Percentiles rank a stretch among this genome's conserved stretches.
phyloP scores from a whole-genome alignment of 2,329 filamentous ascomycete species.

The Botrytis porri region DNA sequence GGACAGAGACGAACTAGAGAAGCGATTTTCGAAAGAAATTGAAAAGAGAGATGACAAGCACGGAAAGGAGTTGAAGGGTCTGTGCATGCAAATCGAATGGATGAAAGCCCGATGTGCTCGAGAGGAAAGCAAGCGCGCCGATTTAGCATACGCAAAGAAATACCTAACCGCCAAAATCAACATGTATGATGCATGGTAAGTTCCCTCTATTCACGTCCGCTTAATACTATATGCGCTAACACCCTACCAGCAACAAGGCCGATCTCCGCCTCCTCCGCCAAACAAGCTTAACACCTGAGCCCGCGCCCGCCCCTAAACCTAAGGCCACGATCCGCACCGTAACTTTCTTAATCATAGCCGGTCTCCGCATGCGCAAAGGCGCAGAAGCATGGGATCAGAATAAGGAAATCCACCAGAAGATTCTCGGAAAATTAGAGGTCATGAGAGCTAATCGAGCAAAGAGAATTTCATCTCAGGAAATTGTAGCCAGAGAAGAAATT shows the following conservation, averaged over 20 bases:
- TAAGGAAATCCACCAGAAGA: slow-evolving; percentile 44
- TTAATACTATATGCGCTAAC: slow-evolving; percentile 22
- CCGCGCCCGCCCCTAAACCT: slow-evolving; percentile 16
- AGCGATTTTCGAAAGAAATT: slow-evolving; percentile 42
- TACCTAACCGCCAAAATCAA: slow-evolving; percentile 77
- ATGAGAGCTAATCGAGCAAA: slow-evolving; percentile 23
- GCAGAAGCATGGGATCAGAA: slow-evolving; percentile 49
- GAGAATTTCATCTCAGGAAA: not conserved
- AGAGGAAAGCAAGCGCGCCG: slow-evolving; percentile 75
- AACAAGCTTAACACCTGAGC: slow-evolving; percentile 61
- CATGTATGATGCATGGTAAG: slow-evolving; percentile 87
- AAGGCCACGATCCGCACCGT: slow-evolving; percentile 45
- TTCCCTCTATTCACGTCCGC: slow-evolving; percentile 35
- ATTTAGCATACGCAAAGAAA: slow-evolving; percentile 82
- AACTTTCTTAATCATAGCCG: slow-evolving; percentile 48
- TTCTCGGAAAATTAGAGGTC: slow-evolving; percentile 33
- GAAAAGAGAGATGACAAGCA: slow-evolving; percentile 59
- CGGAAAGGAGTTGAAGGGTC: slow-evolving; percentile 72
- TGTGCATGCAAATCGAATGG: slow-evolving; percentile 88
- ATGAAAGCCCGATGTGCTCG: slow-evolving; percentile 77
- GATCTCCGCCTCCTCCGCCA: slow-evolving; percentile 81
- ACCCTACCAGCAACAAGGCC: slow-evolving; percentile 73
- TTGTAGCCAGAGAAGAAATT: not conserved
- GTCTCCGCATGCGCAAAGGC: slow-evolving; percentile 49
- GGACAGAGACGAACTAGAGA: slow-evolving; percentile 47